Evolutionary conservation across 179 eudicot genomes (phyloP).

Genomic region (Sideroxylon spinosum): DNA sequence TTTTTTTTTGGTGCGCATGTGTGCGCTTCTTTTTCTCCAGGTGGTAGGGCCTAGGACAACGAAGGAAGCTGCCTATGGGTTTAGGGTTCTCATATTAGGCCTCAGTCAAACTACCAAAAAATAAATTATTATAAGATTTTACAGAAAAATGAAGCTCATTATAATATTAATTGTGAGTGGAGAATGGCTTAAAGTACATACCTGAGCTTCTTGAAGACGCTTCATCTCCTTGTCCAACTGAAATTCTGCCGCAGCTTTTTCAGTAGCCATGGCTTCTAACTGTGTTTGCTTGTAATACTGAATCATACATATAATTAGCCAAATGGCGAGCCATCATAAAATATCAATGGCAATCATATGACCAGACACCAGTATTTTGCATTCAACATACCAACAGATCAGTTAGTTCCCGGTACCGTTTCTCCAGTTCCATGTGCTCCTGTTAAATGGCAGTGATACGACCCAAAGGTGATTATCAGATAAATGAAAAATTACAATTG

Average conservation of each 20-base stretch:
- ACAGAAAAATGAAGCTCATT: background rate
- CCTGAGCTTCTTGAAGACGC: slow-evolving; percentile 89
- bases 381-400: slow-evolving; percentile 68
- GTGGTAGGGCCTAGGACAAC: too few species aligned
- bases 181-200: slow-evolving; percentile 25
- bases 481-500: background rate
- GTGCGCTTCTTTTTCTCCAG: too few species aligned
- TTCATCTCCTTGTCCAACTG: slow-evolving; percentile 95
- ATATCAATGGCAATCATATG: background rate
- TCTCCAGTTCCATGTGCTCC: slow-evolving; percentile 99
- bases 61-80: background rate
- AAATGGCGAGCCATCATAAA: background rate
- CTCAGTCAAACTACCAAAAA: too few species aligned
- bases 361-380: background rate
- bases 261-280: slow-evolving; percentile 95
- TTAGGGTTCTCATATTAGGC: background rate
- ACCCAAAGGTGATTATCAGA: slow-evolving; percentile 8
- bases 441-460: slow-evolving; percentile 27
- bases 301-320: slow-evolving; percentile 16
- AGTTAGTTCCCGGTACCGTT: slow-evolving; percentile 92
- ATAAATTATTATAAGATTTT: background rate
- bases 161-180: background rate
- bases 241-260: slow-evolving; percentile 95
- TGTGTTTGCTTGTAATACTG: slow-evolving; percentile 99
- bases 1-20: background rate